Evolutionary conservation across 1,284 basidiomycete species (phyloP).

Genomic region (Microbotryum lychnidis-dioicae): DNA sequence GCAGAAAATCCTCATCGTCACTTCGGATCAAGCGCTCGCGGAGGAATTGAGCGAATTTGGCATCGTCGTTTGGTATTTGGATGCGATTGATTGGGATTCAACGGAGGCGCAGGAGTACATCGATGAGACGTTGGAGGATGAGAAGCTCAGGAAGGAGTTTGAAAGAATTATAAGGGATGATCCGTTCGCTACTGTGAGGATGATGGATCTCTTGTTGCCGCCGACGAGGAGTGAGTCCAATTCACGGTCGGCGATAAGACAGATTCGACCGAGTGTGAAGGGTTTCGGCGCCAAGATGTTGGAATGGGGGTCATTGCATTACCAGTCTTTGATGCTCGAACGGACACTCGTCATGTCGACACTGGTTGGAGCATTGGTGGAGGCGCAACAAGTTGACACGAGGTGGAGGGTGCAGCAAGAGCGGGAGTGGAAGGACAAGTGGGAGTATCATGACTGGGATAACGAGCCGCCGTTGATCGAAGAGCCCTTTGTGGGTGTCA

Average conservation of each 20-base stretch:
- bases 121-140: conserved; percentile 1
- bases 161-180: conserved; percentile 18
- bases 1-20: conserved; percentile 27
- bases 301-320: conserved; percentile 29
- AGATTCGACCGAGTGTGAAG: neutral
- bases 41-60: conserved; percentile 17
- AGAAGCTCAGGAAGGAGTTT: neutral
- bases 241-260: neutral
- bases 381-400: conserved; percentile 17
- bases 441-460: conserved; percentile 24
- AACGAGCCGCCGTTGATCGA: conserved; percentile 2
- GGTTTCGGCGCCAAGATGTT: conserved; percentile 2
- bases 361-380: conserved; percentile 22
- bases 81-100: conserved; percentile 14
- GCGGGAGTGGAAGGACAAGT: neutral
- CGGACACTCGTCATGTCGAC: conserved; percentile 25
- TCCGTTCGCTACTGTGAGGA: conserved; percentile 14
- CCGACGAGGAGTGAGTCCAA: neutral
- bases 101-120: neutral
- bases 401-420: conserved; percentile 11
- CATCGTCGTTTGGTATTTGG: conserved; percentile 23
- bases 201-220: conserved; percentile 30
- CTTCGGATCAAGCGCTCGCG: conserved; percentile 25
- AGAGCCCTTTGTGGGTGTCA: conserved; percentile 15
- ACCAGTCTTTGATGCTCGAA: conserved; percentile 31